Percentiles rank a stretch among this genome's conserved stretches.
These are phyloP conservation scores for Globisporangium splendens DNA, from an alignment of 352 stramenopile genomes.

Conservation along the genomic window DNA sequence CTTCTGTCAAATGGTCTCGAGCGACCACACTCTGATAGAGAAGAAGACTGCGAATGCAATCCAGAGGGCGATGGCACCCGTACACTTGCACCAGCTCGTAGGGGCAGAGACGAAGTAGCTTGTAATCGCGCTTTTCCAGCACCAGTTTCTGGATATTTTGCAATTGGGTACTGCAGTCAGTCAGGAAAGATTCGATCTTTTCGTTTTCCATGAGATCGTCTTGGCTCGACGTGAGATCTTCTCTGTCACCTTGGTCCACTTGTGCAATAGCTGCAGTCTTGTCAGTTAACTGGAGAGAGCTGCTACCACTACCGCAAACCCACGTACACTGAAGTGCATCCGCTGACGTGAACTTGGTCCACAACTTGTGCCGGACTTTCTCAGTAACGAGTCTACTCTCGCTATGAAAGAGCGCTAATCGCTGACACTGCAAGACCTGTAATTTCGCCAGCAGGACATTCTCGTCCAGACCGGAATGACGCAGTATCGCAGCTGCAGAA, in stretches of 20 bases:
- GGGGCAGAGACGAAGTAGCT: slow-evolving; percentile 33
- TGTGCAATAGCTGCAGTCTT: slow-evolving; percentile 1
- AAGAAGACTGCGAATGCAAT: slow-evolving; percentile 53
- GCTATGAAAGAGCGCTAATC: slow-evolving; percentile 38
- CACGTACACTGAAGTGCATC: slow-evolving; percentile 35
- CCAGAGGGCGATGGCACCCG: slow-evolving; percentile 41
- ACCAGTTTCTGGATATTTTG: slow-evolving; percentile 37
- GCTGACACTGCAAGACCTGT: slow-evolving; percentile 36
- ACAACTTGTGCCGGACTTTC: slow-evolving; percentile 27
- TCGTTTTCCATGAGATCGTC: slow-evolving; percentile 13
- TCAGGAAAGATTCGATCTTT: slow-evolving; percentile 25
- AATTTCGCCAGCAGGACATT: slow-evolving; percentile 21
- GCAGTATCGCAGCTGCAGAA: slow-evolving; percentile 17
- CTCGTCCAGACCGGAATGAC: slow-evolving; percentile 15
- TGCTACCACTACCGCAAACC: slow-evolving; percentile 37
- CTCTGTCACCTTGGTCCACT: slow-evolving; percentile 3
- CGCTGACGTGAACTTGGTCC: slow-evolving; percentile 44
- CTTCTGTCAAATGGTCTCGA: slow-evolving; percentile 25
- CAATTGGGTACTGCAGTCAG: slow-evolving; percentile 16
- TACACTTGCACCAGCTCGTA: slow-evolving; percentile 62
- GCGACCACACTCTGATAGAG: slow-evolving; percentile 54
- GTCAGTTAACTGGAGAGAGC: not conserved
- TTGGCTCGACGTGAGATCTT: slow-evolving; percentile 12
- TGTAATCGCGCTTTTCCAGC: slow-evolving; percentile 38
- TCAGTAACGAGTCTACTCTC: slow-evolving; percentile 17